Evolutionary conservation across 1,284 basidiomycete genomes (phyloP), one percentile per base, ranked within the genome.

Genomic region (Pholiota adiposa): DNA sequence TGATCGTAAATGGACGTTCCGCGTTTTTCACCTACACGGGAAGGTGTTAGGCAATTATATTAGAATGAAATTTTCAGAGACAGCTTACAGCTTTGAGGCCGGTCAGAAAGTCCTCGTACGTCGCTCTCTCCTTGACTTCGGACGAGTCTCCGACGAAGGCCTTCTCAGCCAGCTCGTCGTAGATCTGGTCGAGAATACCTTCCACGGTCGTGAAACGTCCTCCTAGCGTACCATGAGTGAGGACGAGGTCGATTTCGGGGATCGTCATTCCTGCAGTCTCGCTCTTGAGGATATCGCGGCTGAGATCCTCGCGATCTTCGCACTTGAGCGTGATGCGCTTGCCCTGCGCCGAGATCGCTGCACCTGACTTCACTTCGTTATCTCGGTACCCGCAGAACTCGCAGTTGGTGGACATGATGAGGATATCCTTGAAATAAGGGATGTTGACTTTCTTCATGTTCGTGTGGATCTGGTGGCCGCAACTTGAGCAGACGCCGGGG

Each of bases 381-480:
- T 99, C 97, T 65, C 94, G 84, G 77, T 98, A 99, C 1, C 97
- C 97, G 74, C 97, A 99, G 57, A 80, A 77, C 57, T 94, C 93
- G 75, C 97, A 99, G 72, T 98, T 97, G 25, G 96, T 97, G 25
- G 96, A 97, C 97, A 99, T 99, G 77, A 99, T 96, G 63, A 99
- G 80, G 61, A 97, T 92, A 71, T 99, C 96, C 83, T 99, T 94
- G 84, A 99, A 99, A 77, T 99, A 97, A 0, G 97, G 97, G 66
- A 99, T 98, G 69, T 89, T 89, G 69, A 99, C 92, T 71, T 93
- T 94, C 83, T 99, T 97, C 94, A 99, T 98, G 66, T 89, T 79
- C 0, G 97, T 99, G 70, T 94, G 85, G 21, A 95, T 80, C 7
- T 86, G 81, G 62, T 90, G 90, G 2, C 90, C 90, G 75, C 97